phyloP scores from a whole-genome alignment of 495 filamentous ascomycete genomes.

The Aspergillus nidulans region DNA sequence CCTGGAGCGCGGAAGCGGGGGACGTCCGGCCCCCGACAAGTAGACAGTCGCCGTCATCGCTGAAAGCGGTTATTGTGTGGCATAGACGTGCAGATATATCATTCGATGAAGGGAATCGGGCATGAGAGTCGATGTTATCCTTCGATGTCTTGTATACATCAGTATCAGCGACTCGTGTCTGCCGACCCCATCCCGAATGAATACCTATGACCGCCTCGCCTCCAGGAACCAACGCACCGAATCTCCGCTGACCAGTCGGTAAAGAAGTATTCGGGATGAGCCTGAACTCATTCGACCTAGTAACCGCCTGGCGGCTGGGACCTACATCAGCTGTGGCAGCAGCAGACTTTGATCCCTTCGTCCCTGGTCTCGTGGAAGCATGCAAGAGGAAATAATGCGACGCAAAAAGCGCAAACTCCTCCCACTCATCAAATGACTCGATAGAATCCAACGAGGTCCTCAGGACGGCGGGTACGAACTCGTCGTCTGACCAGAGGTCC shows the following conservation, averaged over 20 bases:
- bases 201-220: conserved; percentile 35
- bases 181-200: conserved; percentile 60
- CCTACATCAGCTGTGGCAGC: background rate
- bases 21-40: conserved; percentile 77
- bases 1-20: conserved; percentile 57
- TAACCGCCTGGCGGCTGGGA: background rate
- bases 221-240: conserved; percentile 41
- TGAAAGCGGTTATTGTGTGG: conserved; percentile 65
- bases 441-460: conserved; percentile 55
- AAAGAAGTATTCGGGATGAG: conserved; percentile 18
- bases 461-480: conserved; percentile 53
- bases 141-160: conserved; percentile 49
- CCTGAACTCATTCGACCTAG: conserved; percentile 17
- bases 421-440: conserved; percentile 94
- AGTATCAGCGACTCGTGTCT: conserved; percentile 54
- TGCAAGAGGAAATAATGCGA: conserved; percentile 81
- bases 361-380: conserved; percentile 37
- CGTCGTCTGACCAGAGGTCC: conserved; percentile 69
- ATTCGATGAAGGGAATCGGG: conserved; percentile 30
- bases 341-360: background rate
- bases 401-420: conserved; percentile 84
- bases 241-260: conserved; percentile 29
- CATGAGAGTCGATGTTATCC: conserved; percentile 16
- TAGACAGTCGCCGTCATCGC: conserved; percentile 42
- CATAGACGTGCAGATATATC: conserved; percentile 59